Percentiles rank a stretch among this genome's conserved stretches.
Evolutionary conservation across 2,329 filamentous ascomycete genomes (phyloP).

Genomic region (Trichoderma koningiopsis): DNA sequence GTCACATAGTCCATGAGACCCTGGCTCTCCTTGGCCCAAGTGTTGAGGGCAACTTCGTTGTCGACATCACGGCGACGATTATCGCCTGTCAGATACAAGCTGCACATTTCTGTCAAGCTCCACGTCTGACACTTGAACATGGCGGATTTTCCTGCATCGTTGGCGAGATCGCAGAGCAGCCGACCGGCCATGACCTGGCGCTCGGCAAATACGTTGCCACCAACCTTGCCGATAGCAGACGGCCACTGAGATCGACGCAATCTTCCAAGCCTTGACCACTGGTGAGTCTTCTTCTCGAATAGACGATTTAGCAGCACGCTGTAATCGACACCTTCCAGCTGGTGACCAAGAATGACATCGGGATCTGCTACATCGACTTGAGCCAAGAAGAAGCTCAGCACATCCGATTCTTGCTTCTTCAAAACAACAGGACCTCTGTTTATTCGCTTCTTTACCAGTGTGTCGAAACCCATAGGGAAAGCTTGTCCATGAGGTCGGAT

Average conservation of each 20-base stretch:
- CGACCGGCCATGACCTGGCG: slow-evolving; percentile 86
- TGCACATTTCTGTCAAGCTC: slow-evolving; percentile 98
- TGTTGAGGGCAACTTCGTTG: slow-evolving; percentile 81
- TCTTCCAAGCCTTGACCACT: slow-evolving; percentile 92
- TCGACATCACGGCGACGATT: slow-evolving; percentile 81
- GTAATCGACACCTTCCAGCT: slow-evolving; percentile 96
- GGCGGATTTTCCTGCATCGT: slow-evolving; percentile 94
- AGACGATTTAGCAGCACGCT: slow-evolving; percentile 85
- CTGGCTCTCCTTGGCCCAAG: slow-evolving; percentile 75
- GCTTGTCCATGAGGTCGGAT: slow-evolving; percentile 76
- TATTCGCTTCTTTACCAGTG: slow-evolving; percentile 68
- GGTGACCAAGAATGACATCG: slow-evolving; percentile 90
- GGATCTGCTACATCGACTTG: slow-evolving; percentile 87
- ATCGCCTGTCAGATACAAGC: slow-evolving; percentile 75
- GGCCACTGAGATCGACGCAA: slow-evolving; percentile 86
- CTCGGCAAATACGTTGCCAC: slow-evolving; percentile 90
- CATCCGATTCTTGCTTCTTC: slow-evolving; percentile 79
- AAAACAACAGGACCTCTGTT: slow-evolving; percentile 77
- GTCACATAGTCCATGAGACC: slow-evolving; percentile 92
- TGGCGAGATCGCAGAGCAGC: slow-evolving; percentile 88
- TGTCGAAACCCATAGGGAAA: slow-evolving; percentile 87
- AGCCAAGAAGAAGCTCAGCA: slow-evolving; percentile 86
- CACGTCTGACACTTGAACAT: slow-evolving; percentile 98
- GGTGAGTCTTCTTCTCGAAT: slow-evolving; percentile 85
- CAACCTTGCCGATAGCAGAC: slow-evolving; percentile 78